Base-by-base conservation (phyloP, 345 rosid species). In the Aquilaria sinensis region DNA sequence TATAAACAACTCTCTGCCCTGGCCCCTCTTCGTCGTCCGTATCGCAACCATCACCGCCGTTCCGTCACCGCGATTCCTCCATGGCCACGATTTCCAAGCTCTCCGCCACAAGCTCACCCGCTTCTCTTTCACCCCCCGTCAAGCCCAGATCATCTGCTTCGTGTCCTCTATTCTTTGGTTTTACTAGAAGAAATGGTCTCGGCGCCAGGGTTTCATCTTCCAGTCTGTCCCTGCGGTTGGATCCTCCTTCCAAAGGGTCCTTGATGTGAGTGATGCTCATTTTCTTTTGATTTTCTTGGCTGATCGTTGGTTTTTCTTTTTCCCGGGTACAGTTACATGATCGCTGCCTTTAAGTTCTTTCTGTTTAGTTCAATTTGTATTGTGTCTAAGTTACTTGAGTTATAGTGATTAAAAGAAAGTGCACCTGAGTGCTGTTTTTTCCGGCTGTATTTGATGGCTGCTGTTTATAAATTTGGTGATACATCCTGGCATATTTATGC, bases 61-160 rank as follows among this genome's bases (percentile, higher is more conserved):
- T 57, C 10, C 47, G 46, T 2, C 6, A 31, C 41, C 37, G 30
- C 37, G 14, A 58, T 60, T 49, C 56, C 70, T 3, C 65, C 47
- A 83, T 93, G 97, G 88, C 96, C 12, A 82, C 96, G 78, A 75
- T 88, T 74, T 89, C 96, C 62, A 89, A 81, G 81, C 89, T 88
- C 56, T 73, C 90, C 3, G 72, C 60, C 54, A 78, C 85, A 14
- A 54, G 32, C 62, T 75, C 81, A 5, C 60, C 80, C 1, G 63
- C 83, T 49, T 69, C 77, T 41, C 37, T 74, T 12, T 61, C 85
- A 23, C 65, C 89, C 8, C 66, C 85, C 31, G 14, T 58, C 56
- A 74, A 60, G 31, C 51, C 83, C 50, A 72, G 87, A 54, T 78
- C 89, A 37, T 69, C 78, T 2, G 13, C 74, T n/a, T 51, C 64